These are phyloP conservation scores for Amanita muscaria DNA, from an alignment of 768 basidiomycete species.

Conservation along the genomic window DNA sequence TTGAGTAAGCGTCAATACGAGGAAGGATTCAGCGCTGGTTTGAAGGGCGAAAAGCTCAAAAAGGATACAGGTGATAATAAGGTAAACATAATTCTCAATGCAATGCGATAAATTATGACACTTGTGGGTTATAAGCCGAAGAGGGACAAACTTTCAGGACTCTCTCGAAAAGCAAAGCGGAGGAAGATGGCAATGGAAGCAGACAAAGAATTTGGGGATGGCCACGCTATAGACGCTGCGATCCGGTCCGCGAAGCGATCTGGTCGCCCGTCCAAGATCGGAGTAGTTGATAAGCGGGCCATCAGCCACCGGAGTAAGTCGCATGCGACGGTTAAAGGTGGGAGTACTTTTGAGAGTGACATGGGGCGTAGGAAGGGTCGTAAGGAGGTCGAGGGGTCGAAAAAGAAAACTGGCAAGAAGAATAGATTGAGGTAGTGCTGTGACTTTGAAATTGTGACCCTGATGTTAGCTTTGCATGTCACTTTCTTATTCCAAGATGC, in stretches of 20 bases:
- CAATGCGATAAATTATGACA: not conserved
- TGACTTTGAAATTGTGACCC: conserved; percentile 1
- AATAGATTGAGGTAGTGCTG: not conserved
- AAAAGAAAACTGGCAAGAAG: not conserved
- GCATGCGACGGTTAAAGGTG: conserved; percentile 3
- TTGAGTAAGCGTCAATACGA: conserved; percentile 73
- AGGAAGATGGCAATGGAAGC: conserved; percentile 81
- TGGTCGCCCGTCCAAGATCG: conserved; percentile 66
- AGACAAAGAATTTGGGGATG: conserved; percentile 55
- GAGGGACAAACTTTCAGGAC: conserved; percentile 69
- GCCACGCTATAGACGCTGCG: conserved; percentile 52
- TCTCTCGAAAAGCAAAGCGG: conserved; percentile 82
- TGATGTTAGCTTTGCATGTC: not conserved
- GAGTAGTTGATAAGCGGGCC: conserved; percentile 33
- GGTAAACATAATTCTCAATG: conserved; percentile 21
- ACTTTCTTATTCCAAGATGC: conserved; percentile 21
- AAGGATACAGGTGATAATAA: conserved; percentile 29
- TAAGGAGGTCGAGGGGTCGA: conserved; percentile 30
- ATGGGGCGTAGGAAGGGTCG: conserved; percentile 34
- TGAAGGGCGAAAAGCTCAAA: conserved; percentile 30
- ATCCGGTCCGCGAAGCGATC: conserved; percentile 86
- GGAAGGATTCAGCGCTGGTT: conserved; percentile 31
- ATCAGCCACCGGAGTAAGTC: conserved; percentile 26
- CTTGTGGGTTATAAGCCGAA: conserved; percentile 52
- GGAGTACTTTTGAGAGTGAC: conserved; percentile 52